Conservation (phyloP, 352 stramenopile genomes). For the Phytopythium montanum region DNA sequence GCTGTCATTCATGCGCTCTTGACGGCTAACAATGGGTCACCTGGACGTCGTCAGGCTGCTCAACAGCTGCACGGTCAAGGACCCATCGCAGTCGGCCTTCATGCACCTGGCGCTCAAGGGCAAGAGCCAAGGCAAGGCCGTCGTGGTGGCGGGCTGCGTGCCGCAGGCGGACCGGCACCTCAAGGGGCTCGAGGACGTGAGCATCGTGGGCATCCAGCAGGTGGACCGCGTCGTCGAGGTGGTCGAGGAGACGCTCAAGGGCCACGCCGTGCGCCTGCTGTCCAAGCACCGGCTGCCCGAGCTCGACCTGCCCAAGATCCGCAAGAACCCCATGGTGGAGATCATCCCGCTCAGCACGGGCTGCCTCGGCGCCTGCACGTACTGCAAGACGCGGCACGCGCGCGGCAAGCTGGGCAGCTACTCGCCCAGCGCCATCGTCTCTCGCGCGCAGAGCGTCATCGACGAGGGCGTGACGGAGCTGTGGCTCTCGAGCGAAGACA, state of each 20-base stretch:
- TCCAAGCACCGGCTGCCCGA: constrained; percentile 77
- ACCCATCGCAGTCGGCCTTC: constrained; percentile 89
- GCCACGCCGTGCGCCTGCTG: constrained; percentile 85
- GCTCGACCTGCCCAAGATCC: constrained; percentile 91
- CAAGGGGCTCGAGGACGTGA: constrained; percentile 80
- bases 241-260: constrained; percentile 90
- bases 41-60: constrained; percentile 42
- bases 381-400: constrained; percentile 92
- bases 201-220: constrained; percentile 89
- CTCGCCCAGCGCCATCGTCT: constrained; percentile 69
- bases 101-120: constrained; percentile 86
- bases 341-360: constrained; percentile 91
- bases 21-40: background rate
- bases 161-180: constrained; percentile 86
- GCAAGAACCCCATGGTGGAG: constrained; percentile 90
- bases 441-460: constrained; percentile 60
- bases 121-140: constrained; percentile 69
- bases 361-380: constrained; percentile 91
- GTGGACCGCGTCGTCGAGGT: constrained; percentile 91
- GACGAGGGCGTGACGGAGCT: constrained; percentile 87
- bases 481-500: constrained; percentile 92
- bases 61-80: constrained; percentile 94
- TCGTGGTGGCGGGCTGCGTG: constrained; percentile 91
- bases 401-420: constrained; percentile 91
- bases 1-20: background rate